phyloP scores from a whole-genome alignment of 2,329 filamentous ascomycete species.

The Chrysoporthe puriensis region DNA sequence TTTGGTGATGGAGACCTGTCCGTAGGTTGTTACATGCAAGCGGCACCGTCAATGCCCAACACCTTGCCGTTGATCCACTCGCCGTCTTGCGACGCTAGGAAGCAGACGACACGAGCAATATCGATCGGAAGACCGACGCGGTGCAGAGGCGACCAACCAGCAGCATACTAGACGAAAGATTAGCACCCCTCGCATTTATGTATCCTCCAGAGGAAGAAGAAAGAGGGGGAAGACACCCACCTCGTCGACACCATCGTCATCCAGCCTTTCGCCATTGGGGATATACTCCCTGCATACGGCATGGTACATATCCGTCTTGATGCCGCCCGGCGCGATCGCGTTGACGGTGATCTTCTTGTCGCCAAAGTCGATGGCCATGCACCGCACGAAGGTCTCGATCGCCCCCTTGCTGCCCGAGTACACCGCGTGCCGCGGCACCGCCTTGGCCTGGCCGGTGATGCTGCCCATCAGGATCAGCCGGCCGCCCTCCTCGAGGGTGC shows the following conservation, averaged over 20 bases:
- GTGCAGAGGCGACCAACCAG: slow-evolving; percentile 66
- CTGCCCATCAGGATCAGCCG: slow-evolving; percentile 75
- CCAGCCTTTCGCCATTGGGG: slow-evolving; percentile 57
- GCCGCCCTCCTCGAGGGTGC: slow-evolving; percentile 68
- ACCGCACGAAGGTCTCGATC: slow-evolving; percentile 76
- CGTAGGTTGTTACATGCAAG: slow-evolving; percentile 36
- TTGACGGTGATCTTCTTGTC: slow-evolving; percentile 68
- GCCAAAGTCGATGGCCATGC: slow-evolving; percentile 70
- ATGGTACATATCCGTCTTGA: slow-evolving; percentile 69
- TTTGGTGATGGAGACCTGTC: too few relatives aligned
- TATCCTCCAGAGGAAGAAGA: not conserved
- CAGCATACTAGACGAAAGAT: slow-evolving; percentile 52
- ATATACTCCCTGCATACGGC: slow-evolving; percentile 66
- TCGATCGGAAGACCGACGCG: slow-evolving; percentile 70
- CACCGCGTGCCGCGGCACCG: slow-evolving; percentile 71
- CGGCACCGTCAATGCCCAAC: slow-evolving; percentile 41
- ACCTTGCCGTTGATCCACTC: slow-evolving; percentile 52
- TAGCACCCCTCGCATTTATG: not conserved
- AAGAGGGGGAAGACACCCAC: slow-evolving; percentile 31
- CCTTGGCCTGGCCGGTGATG: slow-evolving; percentile 69
- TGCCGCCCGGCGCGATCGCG: slow-evolving; percentile 64
- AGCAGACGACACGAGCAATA: slow-evolving; percentile 67
- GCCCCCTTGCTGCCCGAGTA: slow-evolving; percentile 79
- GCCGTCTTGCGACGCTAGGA: slow-evolving; percentile 51
- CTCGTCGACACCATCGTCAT: slow-evolving; percentile 61